phyloP scores from a whole-genome alignment of 257 asterid genomes.

The Thymus mandschuricus region DNA sequence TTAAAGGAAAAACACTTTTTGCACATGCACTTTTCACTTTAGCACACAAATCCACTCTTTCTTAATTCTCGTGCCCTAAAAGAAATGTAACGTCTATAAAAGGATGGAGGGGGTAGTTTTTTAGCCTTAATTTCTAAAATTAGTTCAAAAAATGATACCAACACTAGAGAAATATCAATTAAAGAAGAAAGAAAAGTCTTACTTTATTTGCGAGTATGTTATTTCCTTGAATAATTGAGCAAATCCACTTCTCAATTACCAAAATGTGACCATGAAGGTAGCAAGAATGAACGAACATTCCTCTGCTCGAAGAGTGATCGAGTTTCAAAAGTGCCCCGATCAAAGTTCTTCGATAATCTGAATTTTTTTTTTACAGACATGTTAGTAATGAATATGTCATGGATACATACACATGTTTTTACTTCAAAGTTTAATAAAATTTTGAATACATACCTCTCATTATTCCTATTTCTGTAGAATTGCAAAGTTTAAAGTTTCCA shows the following conservation, averaged over 20 bases:
- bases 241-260: slow-evolving; percentile 23
- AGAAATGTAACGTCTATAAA: too few species aligned
- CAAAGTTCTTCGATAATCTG: slow-evolving; percentile 27
- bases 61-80: too few species aligned
- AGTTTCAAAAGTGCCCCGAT: slow-evolving; percentile 25
- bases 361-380: background rate
- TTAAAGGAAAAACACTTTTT: too few species aligned
- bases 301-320: slow-evolving; percentile 21
- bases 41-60: too few species aligned
- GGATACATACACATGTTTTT: too few species aligned
- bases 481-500: slow-evolving; percentile 25
- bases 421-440: background rate
- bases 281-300: slow-evolving; percentile 33
- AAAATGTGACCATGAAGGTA: slow-evolving; percentile 29
- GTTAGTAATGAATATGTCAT: background rate
- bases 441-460: slow-evolving; percentile 21
- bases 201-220: slow-evolving; percentile 29
- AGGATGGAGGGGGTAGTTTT: too few species aligned
- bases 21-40: too few species aligned
- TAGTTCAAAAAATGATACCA: too few species aligned
- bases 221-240: slow-evolving; percentile 27
- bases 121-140: too few species aligned
- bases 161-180: too few species aligned
- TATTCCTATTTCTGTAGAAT: slow-evolving; percentile 30
- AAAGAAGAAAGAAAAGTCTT: background rate